Evolutionary conservation across 257 asterid genomes (phyloP), one percentile per base, ranked within the genome.

Genomic region (Solanum infundibuliforme): DNA sequence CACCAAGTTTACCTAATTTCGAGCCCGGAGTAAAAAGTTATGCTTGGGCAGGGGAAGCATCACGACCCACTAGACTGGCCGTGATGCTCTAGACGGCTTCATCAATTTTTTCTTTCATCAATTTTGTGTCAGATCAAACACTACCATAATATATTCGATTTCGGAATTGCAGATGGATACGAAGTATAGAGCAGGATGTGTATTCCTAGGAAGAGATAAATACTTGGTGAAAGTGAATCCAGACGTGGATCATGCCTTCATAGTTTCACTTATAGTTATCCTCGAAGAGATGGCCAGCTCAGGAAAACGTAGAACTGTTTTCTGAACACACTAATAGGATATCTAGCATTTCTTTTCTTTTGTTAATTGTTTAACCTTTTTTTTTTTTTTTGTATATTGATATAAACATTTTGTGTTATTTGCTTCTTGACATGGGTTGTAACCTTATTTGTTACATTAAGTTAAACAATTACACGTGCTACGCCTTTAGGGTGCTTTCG

Each of bases 201-300:
- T 73, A 20, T 68, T 86, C 32, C 35, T 72, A 6, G 88, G 74
- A 58, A 79, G 71, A 43, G 82, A 87, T 31, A 79, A 79, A 13
- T 77, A 76, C 29, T n/a, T 38, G 60, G 88, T 87, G 60, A 87
- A 38, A 29, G 66, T 79, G 43, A 60, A 34, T 41, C 82, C 86
- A 29, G 11, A 75, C 32, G 73, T 87, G 38, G 86, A 87, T 74
- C 86, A 82, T 74, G 86, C 41, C 75, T 87, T 87, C 55, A 52
- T 87, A 29, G 76, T 60, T 74, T 69, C 88, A 12, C 86, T 87
- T 16, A 25, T 87, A 10, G 34, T 76, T 38, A 36, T 87, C 41
- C 88, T 73, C 31, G 31, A 34, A 34, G 88, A 41, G 41, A 87
- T 87, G 1, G 23, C 11, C 16, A 65, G 31, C 18, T 16, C 68